phyloP scores from a whole-genome alignment of 2,329 filamentous ascomycete genomes.

The Monosporascus sp. region DNA sequence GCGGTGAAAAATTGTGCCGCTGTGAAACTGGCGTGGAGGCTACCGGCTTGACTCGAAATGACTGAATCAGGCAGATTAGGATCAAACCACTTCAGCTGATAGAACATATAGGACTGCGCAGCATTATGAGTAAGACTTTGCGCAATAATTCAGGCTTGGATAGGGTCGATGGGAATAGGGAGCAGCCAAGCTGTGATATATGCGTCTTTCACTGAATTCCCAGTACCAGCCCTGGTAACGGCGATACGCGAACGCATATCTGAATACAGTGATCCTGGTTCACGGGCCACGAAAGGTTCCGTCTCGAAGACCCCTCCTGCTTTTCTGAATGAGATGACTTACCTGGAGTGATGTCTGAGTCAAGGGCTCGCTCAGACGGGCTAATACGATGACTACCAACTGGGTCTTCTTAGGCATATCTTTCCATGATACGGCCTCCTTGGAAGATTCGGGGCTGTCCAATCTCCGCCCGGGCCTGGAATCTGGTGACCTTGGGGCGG shows the following conservation, averaged over 20 bases:
- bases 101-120: constrained; percentile 71
- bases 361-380: constrained; percentile 75
- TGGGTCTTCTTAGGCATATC: constrained; percentile 69
- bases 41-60: constrained; percentile 71
- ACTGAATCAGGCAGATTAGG: constrained; percentile 49
- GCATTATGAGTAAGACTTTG: not conserved
- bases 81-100: constrained; percentile 76
- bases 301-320: not conserved
- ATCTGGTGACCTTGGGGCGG: not conserved
- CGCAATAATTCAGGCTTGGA: not conserved
- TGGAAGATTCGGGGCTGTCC: constrained; percentile 3
- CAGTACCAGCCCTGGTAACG: too few relatives aligned
- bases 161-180: too few relatives aligned
- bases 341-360: constrained; percentile 68
- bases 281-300: not conserved
- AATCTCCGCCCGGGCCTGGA: not conserved
- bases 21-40: constrained; percentile 75
- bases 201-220: too few relatives aligned
- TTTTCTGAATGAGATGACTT: not conserved
- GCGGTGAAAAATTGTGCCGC: constrained; percentile 78
- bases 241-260: too few relatives aligned
- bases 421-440: constrained; percentile 20
- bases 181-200: too few relatives aligned
- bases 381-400: constrained; percentile 69
- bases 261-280: not conserved